These are phyloP conservation scores for Teunomyces stri DNA, from an alignment of 805 yeast genomes.

Conservation along the genomic window DNA sequence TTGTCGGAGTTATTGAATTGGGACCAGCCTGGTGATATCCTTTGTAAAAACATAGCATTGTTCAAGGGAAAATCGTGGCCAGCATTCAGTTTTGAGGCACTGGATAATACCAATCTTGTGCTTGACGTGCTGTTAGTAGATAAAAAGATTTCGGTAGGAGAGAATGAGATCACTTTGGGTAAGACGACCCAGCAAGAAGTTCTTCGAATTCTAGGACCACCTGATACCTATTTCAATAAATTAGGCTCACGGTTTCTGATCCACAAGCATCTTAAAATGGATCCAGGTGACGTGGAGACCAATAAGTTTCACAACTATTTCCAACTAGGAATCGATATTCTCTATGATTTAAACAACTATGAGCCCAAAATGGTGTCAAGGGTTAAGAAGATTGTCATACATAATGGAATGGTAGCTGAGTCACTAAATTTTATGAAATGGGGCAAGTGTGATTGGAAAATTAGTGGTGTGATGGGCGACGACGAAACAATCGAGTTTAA, in stretches of 20 bases:
- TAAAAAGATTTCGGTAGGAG: not conserved
- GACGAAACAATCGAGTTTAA: constrained; percentile 12
- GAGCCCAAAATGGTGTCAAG: constrained; percentile 9
- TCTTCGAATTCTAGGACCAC: constrained; percentile 50
- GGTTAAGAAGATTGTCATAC: constrained; percentile 47
- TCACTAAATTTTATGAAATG: constrained; percentile 54
- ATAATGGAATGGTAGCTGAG: constrained; percentile 50
- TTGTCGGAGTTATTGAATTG: constrained; percentile 32
- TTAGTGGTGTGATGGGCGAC: constrained; percentile 14
- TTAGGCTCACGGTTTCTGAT: constrained; percentile 43
- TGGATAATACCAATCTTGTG: not conserved
- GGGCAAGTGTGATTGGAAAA: constrained; percentile 47
- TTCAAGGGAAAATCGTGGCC: constrained; percentile 39
- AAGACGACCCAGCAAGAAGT: constrained; percentile 49
- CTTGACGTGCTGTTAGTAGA: not conserved
- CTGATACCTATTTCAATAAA: constrained; percentile 50
- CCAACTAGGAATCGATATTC: constrained; percentile 51
- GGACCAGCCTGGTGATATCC: constrained; percentile 29
- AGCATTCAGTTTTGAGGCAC: constrained; percentile 12
- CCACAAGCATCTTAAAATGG: constrained; percentile 28
- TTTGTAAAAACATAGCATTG: constrained; percentile 38
- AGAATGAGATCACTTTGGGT: constrained; percentile 27
- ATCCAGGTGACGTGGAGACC: constrained; percentile 6
- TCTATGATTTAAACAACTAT: constrained; percentile 40
- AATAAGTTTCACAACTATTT: constrained; percentile 56